A percentile compares a stretch with the other conserved stretches of the same genome.
phyloP scores from a whole-genome alignment of 495 filamentous ascomycete species.

The Aspergillus indologenus region DNA sequence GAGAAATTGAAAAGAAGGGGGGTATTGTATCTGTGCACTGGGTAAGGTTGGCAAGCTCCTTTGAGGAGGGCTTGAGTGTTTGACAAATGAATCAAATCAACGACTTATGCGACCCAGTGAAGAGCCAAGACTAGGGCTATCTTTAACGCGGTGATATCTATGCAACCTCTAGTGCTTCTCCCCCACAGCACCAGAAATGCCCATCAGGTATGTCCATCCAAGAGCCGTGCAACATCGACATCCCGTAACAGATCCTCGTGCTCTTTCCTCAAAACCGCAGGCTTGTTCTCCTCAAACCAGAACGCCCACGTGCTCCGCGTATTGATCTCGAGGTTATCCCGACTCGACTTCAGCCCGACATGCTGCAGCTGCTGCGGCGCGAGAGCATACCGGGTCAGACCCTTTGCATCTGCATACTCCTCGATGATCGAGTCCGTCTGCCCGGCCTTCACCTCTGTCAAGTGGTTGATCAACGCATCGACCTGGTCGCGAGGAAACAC shows the following conservation, averaged over 20 bases:
- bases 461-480: slow-evolving; percentile 18
- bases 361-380: slow-evolving; percentile 36
- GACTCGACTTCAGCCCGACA: slow-evolving; percentile 30
- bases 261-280: slow-evolving; percentile 5
- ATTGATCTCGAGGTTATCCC: slow-evolving; percentile 21
- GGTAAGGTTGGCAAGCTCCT: too few species aligned
- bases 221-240: slow-evolving; percentile 4
- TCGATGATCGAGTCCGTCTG: slow-evolving; percentile 39
- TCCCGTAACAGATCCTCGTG: slow-evolving; percentile 6
- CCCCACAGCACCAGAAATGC: neutral
- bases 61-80: too few species aligned
- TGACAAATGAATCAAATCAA: too few species aligned
- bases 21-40: too few species aligned
- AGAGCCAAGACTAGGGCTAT: too few species aligned
- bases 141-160: too few species aligned
- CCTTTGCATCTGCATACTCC: slow-evolving; percentile 28
- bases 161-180: neutral
- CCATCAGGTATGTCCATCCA: neutral
- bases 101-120: too few species aligned
- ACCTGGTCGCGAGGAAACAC: slow-evolving; percentile 40
- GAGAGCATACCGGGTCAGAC: slow-evolving; percentile 29
- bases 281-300: slow-evolving; percentile 21
- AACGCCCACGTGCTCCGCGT: slow-evolving; percentile 20
- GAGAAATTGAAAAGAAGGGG: too few species aligned
- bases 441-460: slow-evolving; percentile 18